Base-by-base conservation (phyloP, 1,284 basidiomycete species). In the Cutaneotrichosporon daszewskae region DNA sequence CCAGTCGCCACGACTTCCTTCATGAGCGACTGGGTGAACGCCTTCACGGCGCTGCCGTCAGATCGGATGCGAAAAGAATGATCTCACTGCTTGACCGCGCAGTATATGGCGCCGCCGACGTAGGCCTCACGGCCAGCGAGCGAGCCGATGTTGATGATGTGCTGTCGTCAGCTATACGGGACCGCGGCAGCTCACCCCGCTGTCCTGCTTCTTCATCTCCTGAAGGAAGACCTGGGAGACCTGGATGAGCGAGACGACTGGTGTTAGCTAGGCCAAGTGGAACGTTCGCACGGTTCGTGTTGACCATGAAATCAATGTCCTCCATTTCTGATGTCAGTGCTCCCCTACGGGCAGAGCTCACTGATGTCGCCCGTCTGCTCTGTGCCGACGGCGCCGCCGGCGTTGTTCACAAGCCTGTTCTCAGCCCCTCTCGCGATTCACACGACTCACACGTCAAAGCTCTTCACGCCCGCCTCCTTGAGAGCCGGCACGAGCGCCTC, bases 91-190 rank as follows among this genome's bases (percentile, higher is more conserved):
- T 54, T 54, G 40, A 51, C 49, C n/a, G 59, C 61, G 40, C 59
- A 69, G 62, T 74, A 76, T 45, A 76, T 72, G 1, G 61, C 53
- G 8, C 89, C 90, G 32, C 87, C 88, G n/a, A 81, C 80, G 60
- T 97, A 96, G 1, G 91, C 71, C 63, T 97, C 91, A 14, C 81
- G 76, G 27, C 90, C 88, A 32, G 86, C 89, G 43, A 96, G 79
- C 13, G 87, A 90, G 28, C 92, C 91, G 40, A 97, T 74, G 70
- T 92, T 91, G 72, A 97, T 95, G 51, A 97, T 75, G 72, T 96
- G 92, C 35, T 47, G 26, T 5, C n/a, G 32, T n/a, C 18, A 13
- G 29, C 18, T 6, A 31, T 11, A 9, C 7, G 8, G 7, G 6
- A 29, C 20, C 31, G 4, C 17, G 16, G 20, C 16, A 16, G 11